Base-by-base conservation (phyloP, 805 yeast genomes). In the Candida insectalens region DNA sequence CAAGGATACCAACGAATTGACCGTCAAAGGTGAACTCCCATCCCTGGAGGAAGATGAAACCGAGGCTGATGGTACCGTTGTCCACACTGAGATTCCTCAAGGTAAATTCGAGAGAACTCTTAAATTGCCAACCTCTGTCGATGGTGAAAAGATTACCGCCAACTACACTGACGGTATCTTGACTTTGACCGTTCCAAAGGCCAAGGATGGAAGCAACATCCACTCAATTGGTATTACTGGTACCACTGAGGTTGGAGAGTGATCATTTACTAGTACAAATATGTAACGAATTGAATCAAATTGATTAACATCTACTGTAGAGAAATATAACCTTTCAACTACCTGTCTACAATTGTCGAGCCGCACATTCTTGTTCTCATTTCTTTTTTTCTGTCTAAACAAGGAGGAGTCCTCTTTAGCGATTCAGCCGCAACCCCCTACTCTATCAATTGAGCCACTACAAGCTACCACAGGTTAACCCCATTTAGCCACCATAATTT, bases 151-250 rank as follows among this genome's bases (percentile, higher is more conserved):
- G 32, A 63, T 70, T 39, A 58, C 51, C 41, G 76, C 75, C 19
- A 59, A 50, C 32, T 66, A 64, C 40, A 53, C 57, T 10, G 54
- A 66, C 39, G 75, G 76, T 36, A 59, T 69, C 22, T 51, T 67
- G 40, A 51, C 55, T 25, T 50, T 69, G 38, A 48, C 41, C 4
- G 52, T 67, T 26, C 72, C 72, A 42, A 68, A 67, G 38, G 35
- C 58, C n/a, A 41, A 42, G 18, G 44, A 36, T 21, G 39, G 39
- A 12, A 34, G 34, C 12, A 38, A 42, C 27, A 34, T 38, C 15
- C 50, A 42, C 19, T 42, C 49, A 34, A 43, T 50, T 27, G 48
- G 36, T 27, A 50, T 50, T n/a, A 18, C 23, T 9, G 23, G 12
- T 12, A 8, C 23, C 10, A 12, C 23, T 12, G 23, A 21, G 23